Base-by-base conservation (phyloP, 805 yeast genomes). In the Saccharomyces paradoxus region DNA sequence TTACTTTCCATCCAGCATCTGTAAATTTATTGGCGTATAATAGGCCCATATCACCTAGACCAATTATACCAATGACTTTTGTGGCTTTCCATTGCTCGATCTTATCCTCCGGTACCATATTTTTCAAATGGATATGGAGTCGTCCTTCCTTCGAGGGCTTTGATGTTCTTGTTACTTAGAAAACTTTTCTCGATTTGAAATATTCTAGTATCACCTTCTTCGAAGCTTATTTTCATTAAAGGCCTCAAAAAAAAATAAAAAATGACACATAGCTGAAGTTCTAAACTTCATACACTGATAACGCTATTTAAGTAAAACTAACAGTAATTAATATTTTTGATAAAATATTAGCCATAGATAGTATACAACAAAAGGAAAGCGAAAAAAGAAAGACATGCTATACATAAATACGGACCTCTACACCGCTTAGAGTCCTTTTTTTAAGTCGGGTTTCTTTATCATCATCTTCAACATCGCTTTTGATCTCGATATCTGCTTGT, bases 41-140 rank as follows among this genome's bases (percentile, higher is more conserved):
- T 41, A 81, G 73, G 7, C 99, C 99, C 99, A 94, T 94, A 69
- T 92, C 98, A 30, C 99, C 99, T 37, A 92, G 79, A 2, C 99
- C 99, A 56, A 94, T 91, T 59, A 94, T 87, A 1, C 99, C 99
- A 49, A 94, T 80, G 22, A 75, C 76, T 66, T 85, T 86, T 22
- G 74, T 58, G 13, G 55, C 54, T 54, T 77, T 74, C 80, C 78
- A 75, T 56, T 60, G 54, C 12, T 50, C 47, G 6, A 66, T 54
- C 41, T 57, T 63, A 7, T 60, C 61, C 8, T 50, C 52, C 7
- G 63, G 28, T 14, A 46, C 53, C 55, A 55, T 55, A 0, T 37
- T 17, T 37, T 1, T 32, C 37, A 31, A 32, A 9, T 37, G 29
- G 22, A 8, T 46, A 46, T 10, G 12, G 8, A 6, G 21, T n/a